Evolutionary conservation across 805 yeast genomes (phyloP).

Genomic region (Kuraishia floccosa): DNA sequence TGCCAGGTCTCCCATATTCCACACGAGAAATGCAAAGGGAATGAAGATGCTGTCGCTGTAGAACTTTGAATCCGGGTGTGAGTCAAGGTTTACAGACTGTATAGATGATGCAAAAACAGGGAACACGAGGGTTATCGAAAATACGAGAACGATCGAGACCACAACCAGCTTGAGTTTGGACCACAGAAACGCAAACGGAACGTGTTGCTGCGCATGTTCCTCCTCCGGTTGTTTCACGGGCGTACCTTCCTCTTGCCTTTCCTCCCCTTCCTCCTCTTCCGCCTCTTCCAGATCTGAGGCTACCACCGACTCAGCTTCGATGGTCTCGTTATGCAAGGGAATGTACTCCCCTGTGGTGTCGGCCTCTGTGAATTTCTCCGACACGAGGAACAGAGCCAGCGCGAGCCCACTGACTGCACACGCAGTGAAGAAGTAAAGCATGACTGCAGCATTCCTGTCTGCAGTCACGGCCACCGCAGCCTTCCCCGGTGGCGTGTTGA

Average conservation of each 20-base stretch:
- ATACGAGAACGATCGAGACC: slow-evolving; percentile 60
- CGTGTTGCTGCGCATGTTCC: slow-evolving; percentile 17
- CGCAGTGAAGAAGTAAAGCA: slow-evolving; percentile 24
- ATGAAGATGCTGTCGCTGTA: slow-evolving; percentile 39
- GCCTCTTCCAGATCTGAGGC: slow-evolving; percentile 1
- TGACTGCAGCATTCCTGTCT: slow-evolving; percentile 9
- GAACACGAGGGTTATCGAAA: slow-evolving; percentile 64
- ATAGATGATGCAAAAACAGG: slow-evolving; percentile 83
- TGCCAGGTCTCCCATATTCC: slow-evolving; percentile 84
- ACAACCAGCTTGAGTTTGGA: slow-evolving; percentile 52
- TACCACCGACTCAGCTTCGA: slow-evolving; percentile 2
- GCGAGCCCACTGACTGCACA: slow-evolving; percentile 6
- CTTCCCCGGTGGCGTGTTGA: slow-evolving; percentile 3
- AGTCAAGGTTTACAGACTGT: slow-evolving; percentile 31
- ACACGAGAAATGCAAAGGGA: slow-evolving; percentile 69
- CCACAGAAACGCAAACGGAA: slow-evolving; percentile 55
- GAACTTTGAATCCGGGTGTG: slow-evolving; percentile 15
- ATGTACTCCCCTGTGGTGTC: not conserved
- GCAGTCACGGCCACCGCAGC: not conserved
- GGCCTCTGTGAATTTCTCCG: not conserved
- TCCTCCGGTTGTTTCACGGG: not conserved
- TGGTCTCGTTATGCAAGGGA: slow-evolving; percentile 5
- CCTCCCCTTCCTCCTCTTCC: slow-evolving; percentile 3
- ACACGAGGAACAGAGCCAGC: slow-evolving; percentile 3
- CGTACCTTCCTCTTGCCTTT: not conserved